Evolutionary conservation across 2,329 filamentous ascomycete species (phyloP).

Genomic region (Sclerotinia subarctica): DNA sequence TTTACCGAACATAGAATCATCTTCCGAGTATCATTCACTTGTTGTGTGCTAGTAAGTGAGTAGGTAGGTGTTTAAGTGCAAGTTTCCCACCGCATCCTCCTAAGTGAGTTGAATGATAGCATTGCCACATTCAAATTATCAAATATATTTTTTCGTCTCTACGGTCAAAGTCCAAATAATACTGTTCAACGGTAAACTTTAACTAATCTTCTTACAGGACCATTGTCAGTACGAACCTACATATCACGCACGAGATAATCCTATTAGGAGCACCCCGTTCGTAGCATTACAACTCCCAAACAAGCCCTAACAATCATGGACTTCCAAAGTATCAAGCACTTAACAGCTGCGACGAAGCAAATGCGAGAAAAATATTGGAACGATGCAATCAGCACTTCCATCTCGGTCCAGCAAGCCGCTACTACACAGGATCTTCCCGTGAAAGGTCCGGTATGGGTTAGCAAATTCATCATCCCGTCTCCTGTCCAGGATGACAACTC

Average conservation of each 20-base stretch:
- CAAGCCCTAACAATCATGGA: background rate
- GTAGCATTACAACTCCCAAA: background rate
- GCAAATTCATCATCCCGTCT: background rate
- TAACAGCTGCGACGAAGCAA: background rate
- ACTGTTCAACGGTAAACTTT: background rate
- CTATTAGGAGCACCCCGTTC: background rate
- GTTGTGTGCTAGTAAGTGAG: too few species aligned
- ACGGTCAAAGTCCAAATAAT: background rate
- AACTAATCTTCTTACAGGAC: background rate
- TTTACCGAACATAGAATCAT: too few species aligned
- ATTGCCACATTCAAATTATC: too few species aligned
- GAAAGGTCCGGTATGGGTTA: background rate
- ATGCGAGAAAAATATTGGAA: background rate
- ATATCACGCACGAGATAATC: background rate
- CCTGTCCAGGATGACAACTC: background rate
- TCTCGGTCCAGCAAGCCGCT: background rate
- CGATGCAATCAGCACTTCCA: background rate
- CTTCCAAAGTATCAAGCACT: background rate
- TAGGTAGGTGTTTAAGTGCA: too few species aligned
- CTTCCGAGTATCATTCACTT: too few species aligned
- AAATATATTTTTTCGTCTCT: too few species aligned
- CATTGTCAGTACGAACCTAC: background rate
- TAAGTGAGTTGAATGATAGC: too few species aligned
- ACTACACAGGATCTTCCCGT: background rate
- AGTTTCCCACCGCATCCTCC: too few species aligned